Evolutionary conservation across 2,329 filamentous ascomycete genomes (phyloP), one percentile per base, ranked within the genome.

Genomic region (Penicillium psychrosexuale): DNA sequence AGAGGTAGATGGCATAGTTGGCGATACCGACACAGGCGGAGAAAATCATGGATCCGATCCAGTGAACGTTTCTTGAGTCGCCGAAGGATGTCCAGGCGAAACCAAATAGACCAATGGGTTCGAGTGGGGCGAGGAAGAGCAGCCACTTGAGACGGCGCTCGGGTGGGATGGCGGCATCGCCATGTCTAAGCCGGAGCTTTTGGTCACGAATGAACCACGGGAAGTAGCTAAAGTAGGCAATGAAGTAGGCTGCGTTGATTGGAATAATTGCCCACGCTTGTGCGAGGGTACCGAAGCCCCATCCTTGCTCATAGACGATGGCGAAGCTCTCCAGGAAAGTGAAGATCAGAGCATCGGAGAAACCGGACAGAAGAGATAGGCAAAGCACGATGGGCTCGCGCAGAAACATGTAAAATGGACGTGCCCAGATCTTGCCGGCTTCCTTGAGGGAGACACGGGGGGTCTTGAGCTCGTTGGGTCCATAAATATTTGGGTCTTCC

Each of bases 1-100:
- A 85, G 79, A 88, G 86, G 73, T 89, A 89, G 52, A 89, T 88
- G 24, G 82, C 76, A 53, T 86, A 88, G 65, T 90, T 90, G 58
- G 87, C 87, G 43, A 90, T 84, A 28, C 86, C 87, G 52, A 90
- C 83, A 51, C 88, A 77, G 3, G 77, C 78, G 1, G 81, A 81
- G 61, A 85, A 88, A 43, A 89, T 72, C 79, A 87, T 84, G 6
- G 84, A 83, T 1, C 79, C 84, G 19, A 88, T 84, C 87, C 87
- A 90, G 61, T 83, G 82, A 2, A 81, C 61, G 7, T 84, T 72
- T 82, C 1, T 86, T 70, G 5, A 78, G 76, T 84, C 82, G 0
- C 84, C 85, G 3, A 84, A 77, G 0, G 82, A 83, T 0, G 84
- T 86, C 81, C 84, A 87, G 0, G 84, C 86, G 61, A 90, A 89